Evolutionary conservation across 495 filamentous ascomycete species (phyloP).

Genomic region (Aspergillus carlsbadensis): DNA sequence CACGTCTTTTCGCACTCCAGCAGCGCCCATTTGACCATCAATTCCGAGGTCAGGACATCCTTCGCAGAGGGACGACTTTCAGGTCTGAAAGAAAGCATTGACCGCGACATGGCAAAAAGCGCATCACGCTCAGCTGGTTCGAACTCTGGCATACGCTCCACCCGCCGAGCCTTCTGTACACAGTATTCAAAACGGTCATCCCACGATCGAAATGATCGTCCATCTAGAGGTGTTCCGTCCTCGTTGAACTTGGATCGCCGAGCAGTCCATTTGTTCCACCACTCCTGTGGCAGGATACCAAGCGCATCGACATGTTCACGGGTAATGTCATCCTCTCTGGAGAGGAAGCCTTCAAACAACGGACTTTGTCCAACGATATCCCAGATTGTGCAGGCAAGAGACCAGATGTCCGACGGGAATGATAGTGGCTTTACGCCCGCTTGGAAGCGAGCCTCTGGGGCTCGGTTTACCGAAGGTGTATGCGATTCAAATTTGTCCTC

Average conservation of each 20-base stretch:
- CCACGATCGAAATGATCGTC: conserved; percentile 21
- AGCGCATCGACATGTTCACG: conserved; percentile 37
- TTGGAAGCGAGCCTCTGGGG: conserved; percentile 34
- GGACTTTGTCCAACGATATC: conserved; percentile 23
- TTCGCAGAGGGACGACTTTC: conserved; percentile 31
- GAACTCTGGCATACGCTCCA: conserved; percentile 18
- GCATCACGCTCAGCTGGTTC: conserved; percentile 28
- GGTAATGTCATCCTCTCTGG: conserved; percentile 33
- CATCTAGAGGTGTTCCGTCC: conserved; percentile 21
- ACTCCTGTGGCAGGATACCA: conserved; percentile 29
- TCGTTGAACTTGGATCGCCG: conserved; percentile 20
- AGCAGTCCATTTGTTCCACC: conserved; percentile 27
- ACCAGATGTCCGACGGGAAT: conserved; percentile 39
- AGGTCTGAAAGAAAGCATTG: conserved; percentile 43
- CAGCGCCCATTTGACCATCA: conserved; percentile 45
- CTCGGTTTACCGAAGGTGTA: conserved; percentile 28
- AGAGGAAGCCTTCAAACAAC: conserved; percentile 21
- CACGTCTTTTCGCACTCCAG: conserved; percentile 30
- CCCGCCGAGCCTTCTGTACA: conserved; percentile 25
- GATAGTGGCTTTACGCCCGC: conserved; percentile 26
- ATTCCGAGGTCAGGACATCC: conserved; percentile 34
- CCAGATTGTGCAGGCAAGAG: conserved; percentile 35
- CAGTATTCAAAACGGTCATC: conserved; percentile 28
- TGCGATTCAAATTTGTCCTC: too few species aligned
- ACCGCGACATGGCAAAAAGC: conserved; percentile 34